Evolutionary conservation across 805 yeast species (phyloP), one percentile per base, ranked within the genome.

Genomic region (Wickerhamiella alocasiicola): DNA sequence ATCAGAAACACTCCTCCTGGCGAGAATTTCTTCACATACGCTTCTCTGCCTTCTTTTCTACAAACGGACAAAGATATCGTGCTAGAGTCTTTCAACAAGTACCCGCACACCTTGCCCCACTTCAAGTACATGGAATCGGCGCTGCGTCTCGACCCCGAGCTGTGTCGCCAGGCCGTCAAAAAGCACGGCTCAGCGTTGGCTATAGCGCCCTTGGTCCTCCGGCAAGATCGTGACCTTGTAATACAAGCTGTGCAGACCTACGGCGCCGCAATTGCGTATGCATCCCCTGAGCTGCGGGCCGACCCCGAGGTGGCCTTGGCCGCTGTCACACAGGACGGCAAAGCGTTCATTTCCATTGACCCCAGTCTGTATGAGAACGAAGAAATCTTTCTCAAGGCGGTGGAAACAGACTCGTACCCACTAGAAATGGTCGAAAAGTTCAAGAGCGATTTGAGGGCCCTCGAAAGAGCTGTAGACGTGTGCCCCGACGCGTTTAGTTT

Each of bases 61-160:
- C 30, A 26, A 24, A 21, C 31, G 3, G 39, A 36, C 20, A 29
- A 27, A 2, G 39, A 36, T 19, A 36, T 36, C 28, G 39, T 36
- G 20, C 7, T 36, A 9, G 39, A 27, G 9, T 26, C 28, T 2
- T 36, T 36, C 16, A 23, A 28, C 9, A 20, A 36, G 18, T 18
- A 27, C 25, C 30, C 21, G 5, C 36, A 21, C 15, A 32, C 15
- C n/a, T 26, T 32, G 6, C 36, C 36, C 5, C 36, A 32, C 18
- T 36, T 28, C 20, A 29, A 24, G 7, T 15, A 17, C 11, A 20
- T 36, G 11, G 39, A 19, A 3, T n/a, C 9, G 17, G 19, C 23
- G 4, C 27, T 36, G n/a, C 24, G 31, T 5, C 20, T 27, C 5
- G 17, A 23, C 4, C 36, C 36, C 5, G 39, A 28, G 5, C 33